Base-by-base conservation (phyloP, 2,329 filamentous ascomycete genomes). In the Epichloe gansuensis region DNA sequence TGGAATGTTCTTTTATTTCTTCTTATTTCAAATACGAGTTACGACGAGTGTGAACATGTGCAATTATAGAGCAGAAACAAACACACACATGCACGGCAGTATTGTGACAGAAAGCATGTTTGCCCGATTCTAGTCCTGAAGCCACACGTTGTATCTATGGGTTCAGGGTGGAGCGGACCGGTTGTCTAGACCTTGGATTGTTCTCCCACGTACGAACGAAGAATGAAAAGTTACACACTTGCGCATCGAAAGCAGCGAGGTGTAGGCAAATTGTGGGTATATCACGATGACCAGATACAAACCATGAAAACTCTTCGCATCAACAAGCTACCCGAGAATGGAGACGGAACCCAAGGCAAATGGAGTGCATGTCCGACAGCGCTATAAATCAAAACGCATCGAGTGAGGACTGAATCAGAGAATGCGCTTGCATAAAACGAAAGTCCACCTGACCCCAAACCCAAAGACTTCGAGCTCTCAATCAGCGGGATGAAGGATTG, bases 141-240 rank as follows among this genome's bases (percentile, higher is more conserved):
- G 68, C 68, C 76, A 75, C 75, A 80, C 72, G 67, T 50, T 58
- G 54, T 27, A 25, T 76, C 73, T 70, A 74, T 77, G 72, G 69
- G 71, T 75, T 69, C 77, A 78, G 78, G 78, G 78, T 81, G 78
- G 78, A 82, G 74, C 70, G 74, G 77, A 79, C 77, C 64, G 78
- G 78, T 76, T 81, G 78, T 82, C 78, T 81, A 81, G 78, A 76
- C 78, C 78, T 74, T 66, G 68, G 69, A 63, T 80, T 74, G 61
- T 73, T 81, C 76, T 81, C 75, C 78, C 78, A 81, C 77, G 66
- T 77, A 75, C 75, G 76, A 80, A 72, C 69, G 70, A 72, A 62
- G 73, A 71, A 66, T 68, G 65, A 63, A 76, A 77, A 73, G 77
- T 79, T 71, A 80, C 77, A 76, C 71, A 68, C 72, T 67, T 71